Evolutionary conservation across 495 filamentous ascomycete genomes (phyloP), one percentile per base, ranked within the genome.

Genomic region (Cercophora samala): DNA sequence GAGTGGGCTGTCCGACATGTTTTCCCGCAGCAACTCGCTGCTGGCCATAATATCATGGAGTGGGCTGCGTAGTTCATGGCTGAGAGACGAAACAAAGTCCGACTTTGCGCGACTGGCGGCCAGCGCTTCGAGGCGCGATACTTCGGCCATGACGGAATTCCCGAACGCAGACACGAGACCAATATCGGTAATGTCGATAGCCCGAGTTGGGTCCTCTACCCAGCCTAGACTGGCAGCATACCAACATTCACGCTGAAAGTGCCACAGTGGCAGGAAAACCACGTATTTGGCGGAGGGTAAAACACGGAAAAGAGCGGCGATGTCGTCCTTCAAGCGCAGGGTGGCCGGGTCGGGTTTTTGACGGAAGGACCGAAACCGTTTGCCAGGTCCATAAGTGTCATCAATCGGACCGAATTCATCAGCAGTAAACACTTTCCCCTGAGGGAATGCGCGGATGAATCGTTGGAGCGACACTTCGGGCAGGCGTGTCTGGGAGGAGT

Each of bases 31-130:
- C 64, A 96, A 88, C 71, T 95, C 91, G 1, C 86, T 86, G 56
- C 86, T 88, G 0, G 88, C 89, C 2, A 93, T 73, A 56, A 93
- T 91, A 0, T 91, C 91, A 68, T 93, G 90, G 6, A 96, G 76
- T 1, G 92, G 92, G 19, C 86, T 90, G 5, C 91, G 84, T 18
- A 95, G 80, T 72, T 96, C 92, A 72, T 96, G 92, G 32, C 87
- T 90, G 25, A 93, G 84, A 13, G 86, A 90, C 0, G 87, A 87
- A 32, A 93, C 86, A 64, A 92, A 88, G 64, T 89, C 89, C 2
- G 86, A 84, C 69, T 93, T 92, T 25, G 83, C 80, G 58, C 78
- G 78, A 62, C 75, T 76, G 15, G 77, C 76, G 4, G 75, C 75
- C 37, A 80, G 60, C 8, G 81, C 76, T 32, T 81, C 78, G 4